These are phyloP conservation scores for Silene uniflora DNA, from an alignment of 148 eudicot species.

Conservation along the genomic window DNA sequence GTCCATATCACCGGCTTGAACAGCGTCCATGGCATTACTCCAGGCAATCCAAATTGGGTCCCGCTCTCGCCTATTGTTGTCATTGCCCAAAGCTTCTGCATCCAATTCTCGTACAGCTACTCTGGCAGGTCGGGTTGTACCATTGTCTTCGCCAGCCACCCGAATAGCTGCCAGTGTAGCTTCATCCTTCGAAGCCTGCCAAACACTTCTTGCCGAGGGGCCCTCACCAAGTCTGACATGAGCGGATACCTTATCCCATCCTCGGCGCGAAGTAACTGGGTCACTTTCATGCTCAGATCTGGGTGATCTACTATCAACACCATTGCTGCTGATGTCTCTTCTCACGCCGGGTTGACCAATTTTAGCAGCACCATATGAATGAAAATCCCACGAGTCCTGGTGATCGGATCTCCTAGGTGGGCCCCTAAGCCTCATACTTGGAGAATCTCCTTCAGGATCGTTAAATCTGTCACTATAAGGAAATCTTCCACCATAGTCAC, in stretches of 20 bases:
- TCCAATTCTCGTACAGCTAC: constrained; percentile 70
- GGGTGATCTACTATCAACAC: constrained; percentile 61
- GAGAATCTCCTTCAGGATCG: constrained; percentile 42
- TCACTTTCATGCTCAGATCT: constrained; percentile 64
- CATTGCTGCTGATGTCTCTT: constrained; percentile 50
- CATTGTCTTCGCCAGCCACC: constrained; percentile 82
- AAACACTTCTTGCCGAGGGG: constrained; percentile 95
- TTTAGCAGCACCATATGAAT: constrained; percentile 49
- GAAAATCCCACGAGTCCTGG: constrained; percentile 58
- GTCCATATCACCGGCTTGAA: constrained; percentile 81
- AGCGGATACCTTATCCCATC: constrained; percentile 71
- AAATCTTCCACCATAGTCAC: constrained; percentile 66
- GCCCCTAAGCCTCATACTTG: constrained; percentile 49
- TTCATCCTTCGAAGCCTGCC: constrained; percentile 99
- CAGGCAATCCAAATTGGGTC: constrained; percentile 90
- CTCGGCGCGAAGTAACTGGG: constrained; percentile 59
- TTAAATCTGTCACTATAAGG: constrained; percentile 60
- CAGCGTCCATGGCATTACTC: constrained; percentile 95
- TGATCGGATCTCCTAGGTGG: constrained; percentile 65
- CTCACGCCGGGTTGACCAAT: constrained; percentile 54
- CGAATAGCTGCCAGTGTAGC: constrained; percentile 95
- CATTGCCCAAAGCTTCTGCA: constrained; percentile 66
- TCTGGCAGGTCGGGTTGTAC: constrained; percentile 54
- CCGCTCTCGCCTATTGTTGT: constrained; percentile 50
- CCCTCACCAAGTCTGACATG: constrained; percentile 85